phyloP scores from a whole-genome alignment of 1,284 basidiomycete genomes.

The Xerocomus nothofagi region DNA sequence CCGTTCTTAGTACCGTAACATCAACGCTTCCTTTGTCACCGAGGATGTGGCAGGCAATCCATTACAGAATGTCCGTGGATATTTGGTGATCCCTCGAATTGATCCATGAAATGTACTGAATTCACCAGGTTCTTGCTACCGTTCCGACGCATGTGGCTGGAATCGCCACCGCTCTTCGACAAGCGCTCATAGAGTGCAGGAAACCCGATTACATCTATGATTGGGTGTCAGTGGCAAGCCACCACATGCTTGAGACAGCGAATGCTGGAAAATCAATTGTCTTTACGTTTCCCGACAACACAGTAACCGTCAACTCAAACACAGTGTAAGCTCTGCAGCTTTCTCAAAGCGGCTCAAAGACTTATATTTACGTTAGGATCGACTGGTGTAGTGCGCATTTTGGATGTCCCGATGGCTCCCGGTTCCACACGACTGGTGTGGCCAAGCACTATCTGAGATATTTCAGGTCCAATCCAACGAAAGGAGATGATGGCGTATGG shows the following conservation, averaged over 20 bases:
- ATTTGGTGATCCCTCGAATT: background rate
- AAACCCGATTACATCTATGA: constrained; percentile 22
- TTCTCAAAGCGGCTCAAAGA: background rate
- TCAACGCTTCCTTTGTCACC: constrained; percentile 20
- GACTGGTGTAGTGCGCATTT: constrained; percentile 36
- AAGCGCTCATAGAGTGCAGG: constrained; percentile 23
- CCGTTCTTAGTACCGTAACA: constrained; percentile 29
- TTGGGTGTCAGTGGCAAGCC: constrained; percentile 32
- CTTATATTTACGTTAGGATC: constrained; percentile 12
- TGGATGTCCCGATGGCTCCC: constrained; percentile 26
- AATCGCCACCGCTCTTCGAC: constrained; percentile 30
- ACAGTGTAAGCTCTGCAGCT: constrained; percentile 23
- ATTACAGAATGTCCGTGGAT: constrained; percentile 29
- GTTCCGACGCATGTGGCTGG: constrained; percentile 18
- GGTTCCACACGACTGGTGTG: constrained; percentile 27
- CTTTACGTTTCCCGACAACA: constrained; percentile 19
- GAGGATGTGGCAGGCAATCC: constrained; percentile 29
- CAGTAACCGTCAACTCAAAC: constrained; percentile 35
- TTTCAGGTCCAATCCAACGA: constrained; percentile 32
- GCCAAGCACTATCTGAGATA: constrained; percentile 32
- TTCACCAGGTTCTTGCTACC: constrained; percentile 15
- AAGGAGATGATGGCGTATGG: constrained; percentile 23
- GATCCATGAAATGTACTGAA: background rate
- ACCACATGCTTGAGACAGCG: constrained; percentile 28
- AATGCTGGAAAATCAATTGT: constrained; percentile 25